Evolutionary conservation across 306 rosid species (phyloP), one percentile per base, ranked within the genome.

Genomic region (Castanea sativa): DNA sequence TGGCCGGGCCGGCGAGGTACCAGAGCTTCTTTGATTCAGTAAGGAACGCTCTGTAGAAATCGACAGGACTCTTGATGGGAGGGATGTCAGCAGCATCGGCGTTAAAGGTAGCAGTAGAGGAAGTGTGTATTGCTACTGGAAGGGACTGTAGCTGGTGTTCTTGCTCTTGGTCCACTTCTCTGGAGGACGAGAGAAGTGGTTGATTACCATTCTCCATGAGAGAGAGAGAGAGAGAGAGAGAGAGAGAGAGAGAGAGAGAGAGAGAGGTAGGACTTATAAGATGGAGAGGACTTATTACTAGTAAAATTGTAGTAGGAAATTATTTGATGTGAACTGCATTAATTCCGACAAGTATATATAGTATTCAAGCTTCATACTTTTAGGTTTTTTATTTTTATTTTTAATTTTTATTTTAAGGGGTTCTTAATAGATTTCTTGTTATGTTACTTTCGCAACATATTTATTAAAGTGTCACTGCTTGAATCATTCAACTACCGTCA

Each of bases 1-100:
- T 91, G 68, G 99, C 93, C 2, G 99, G 97, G 33, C 95, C 97
- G 52, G 97, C 99, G 14, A 94, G 89, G 85, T 86, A 92, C 99
- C 97, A 94, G 3, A 92, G 93, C 83, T 87, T 94, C 87, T 86
- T 92, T 0, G 87, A 69, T 79, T 94, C 98, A 3, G 2, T 0
- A 53, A 55, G 13, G 83, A 94, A 94, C 73, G 88, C 82, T 38
- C 77, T 75, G 83, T 21, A 74, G 84, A 92, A 91, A 78, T 71
- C 89, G 0, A 71, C 35, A 70, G 73, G 13, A 18, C 85, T 58
- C 71, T 75, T 29, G 55, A 90, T 90, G 7, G 88, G 89, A 79
- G 89, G 73, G 77, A 94, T 94, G 86, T 94, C 99, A 5, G 80
- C 78, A 71, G 87, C 84, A 2, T 78, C 83, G 4, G 90, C 69